A percentile compares a stretch with the other conserved stretches of the same genome.
These are phyloP conservation scores for Colletotrichum spinosum DNA, from an alignment of 2,329 filamentous ascomycete species.

Conservation along the genomic window DNA sequence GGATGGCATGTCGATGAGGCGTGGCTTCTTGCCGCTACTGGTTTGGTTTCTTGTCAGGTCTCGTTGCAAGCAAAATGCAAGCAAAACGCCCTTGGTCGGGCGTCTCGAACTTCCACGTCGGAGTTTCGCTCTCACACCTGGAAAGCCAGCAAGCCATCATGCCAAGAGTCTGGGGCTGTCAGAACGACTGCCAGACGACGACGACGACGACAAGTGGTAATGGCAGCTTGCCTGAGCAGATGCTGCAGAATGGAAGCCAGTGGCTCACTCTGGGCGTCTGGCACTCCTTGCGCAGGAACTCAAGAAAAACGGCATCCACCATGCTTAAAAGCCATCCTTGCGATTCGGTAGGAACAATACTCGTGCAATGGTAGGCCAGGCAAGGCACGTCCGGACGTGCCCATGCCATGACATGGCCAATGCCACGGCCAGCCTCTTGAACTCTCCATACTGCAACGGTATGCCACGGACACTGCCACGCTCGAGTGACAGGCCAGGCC, in stretches of 20 bases:
- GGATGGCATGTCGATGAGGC: not conserved
- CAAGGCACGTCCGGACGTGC: slow-evolving; percentile 23
- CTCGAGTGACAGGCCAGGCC: slow-evolving; percentile 32
- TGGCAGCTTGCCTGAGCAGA: slow-evolving; percentile 12
- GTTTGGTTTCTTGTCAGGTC: not conserved
- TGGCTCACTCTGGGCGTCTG: not conserved
- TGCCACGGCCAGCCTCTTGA: slow-evolving; percentile 10
- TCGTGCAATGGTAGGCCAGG: slow-evolving; percentile 1
- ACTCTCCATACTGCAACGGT: not conserved
- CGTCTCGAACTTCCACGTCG: no score
- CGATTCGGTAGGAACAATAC: not conserved
- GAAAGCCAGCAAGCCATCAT: slow-evolving; percentile 1
- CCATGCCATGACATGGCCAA: slow-evolving; percentile 11
- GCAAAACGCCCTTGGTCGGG: no score
- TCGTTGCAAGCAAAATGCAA: no score
- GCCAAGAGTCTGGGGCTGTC: slow-evolving; percentile 20
- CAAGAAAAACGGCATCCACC: slow-evolving; percentile 33
- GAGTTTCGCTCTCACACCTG: not conserved
- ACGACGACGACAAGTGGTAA: slow-evolving; percentile 13
- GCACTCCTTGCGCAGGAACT: slow-evolving; percentile 21
- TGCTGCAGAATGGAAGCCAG: slow-evolving; percentile 10
- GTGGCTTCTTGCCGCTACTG: no score
- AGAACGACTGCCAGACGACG: not conserved
- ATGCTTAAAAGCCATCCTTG: slow-evolving; percentile 37
- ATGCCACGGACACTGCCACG: slow-evolving; percentile 37